Evolutionary conservation across 805 yeast species (phyloP).

Genomic region (Yamadazyma olivae): DNA sequence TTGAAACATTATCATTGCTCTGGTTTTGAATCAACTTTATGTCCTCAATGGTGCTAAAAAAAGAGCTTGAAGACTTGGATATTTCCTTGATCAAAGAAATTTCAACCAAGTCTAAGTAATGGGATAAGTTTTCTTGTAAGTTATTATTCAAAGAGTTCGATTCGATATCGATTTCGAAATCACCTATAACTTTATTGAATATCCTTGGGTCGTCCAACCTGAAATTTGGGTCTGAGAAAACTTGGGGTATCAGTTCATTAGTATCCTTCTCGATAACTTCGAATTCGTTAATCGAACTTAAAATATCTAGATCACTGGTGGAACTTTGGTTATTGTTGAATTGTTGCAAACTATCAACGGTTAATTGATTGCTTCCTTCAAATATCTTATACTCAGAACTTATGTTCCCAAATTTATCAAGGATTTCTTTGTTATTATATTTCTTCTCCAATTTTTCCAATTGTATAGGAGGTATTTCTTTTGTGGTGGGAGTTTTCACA

Average conservation of each 20-base stretch:
- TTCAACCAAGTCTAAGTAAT: conserved; percentile 83
- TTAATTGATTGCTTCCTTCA: conserved; percentile 37
- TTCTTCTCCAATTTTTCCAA: conserved; percentile 35
- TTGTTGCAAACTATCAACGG: conserved; percentile 34
- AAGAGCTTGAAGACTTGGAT: conserved; percentile 77
- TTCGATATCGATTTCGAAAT: conserved; percentile 40
- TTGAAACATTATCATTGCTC: conserved; percentile 48
- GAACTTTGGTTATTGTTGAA: conserved; percentile 11
- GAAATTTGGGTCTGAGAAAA: conserved; percentile 67
- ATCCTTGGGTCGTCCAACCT: conserved; percentile 85
- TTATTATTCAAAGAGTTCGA: conserved; percentile 34
- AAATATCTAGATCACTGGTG: conserved; percentile 3
- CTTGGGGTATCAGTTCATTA: conserved; percentile 51
- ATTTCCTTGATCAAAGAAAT: conserved; percentile 77
- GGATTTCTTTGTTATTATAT: conserved; percentile 21
- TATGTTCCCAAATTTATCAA: conserved; percentile 13
- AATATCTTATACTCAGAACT: conserved; percentile 30
- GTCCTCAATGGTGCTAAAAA: conserved; percentile 81
- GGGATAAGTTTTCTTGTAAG: conserved; percentile 75
- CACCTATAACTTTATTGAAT: conserved; percentile 71
- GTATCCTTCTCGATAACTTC: conserved; percentile 7
- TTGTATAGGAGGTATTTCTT: conserved; percentile 81
- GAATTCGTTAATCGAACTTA: conserved; percentile 7
- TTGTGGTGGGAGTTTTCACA: conserved; percentile 65
- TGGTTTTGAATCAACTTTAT: conserved; percentile 59